A percentile compares a stretch with the other conserved stretches of the same genome.
Conservation (phyloP, 768 basidiomycete species). For the Pleurotus djamor region DNA sequence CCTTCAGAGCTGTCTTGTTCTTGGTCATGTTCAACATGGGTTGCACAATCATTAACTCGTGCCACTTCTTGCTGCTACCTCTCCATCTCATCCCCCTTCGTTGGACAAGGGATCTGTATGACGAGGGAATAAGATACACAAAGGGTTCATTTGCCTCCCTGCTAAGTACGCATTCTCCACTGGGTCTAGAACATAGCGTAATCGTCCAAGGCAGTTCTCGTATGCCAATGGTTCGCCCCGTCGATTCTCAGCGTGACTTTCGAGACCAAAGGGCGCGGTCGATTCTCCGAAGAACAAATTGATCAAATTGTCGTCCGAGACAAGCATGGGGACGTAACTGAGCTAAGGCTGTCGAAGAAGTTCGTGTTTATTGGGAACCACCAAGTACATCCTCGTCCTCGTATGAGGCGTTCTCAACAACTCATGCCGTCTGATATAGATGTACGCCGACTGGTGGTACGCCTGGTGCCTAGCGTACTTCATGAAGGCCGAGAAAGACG, state of each 20-base stretch:
- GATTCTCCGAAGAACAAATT: conserved; percentile 59
- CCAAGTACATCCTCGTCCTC: conserved; percentile 49
- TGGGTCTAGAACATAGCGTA: neutral
- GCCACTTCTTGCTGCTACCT: conserved; percentile 73
- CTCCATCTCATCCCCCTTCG: conserved; percentile 62
- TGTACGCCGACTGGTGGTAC: conserved; percentile 87
- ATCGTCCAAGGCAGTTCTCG: conserved; percentile 49
- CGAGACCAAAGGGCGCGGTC: conserved; percentile 65
- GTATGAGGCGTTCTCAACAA: neutral
- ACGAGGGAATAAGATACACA: conserved; percentile 72
- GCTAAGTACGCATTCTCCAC: conserved; percentile 48
- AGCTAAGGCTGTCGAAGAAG: conserved; percentile 73
- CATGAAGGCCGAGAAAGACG: conserved; percentile 55
- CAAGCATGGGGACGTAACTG: conserved; percentile 49
- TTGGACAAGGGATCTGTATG: conserved; percentile 54
- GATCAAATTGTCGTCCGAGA: conserved; percentile 56
- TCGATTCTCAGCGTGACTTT: conserved; percentile 72
- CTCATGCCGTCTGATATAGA: conserved; percentile 29
- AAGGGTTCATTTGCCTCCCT: conserved; percentile 82
- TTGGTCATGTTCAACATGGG: conserved; percentile 57
- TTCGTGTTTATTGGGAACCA: conserved; percentile 91
- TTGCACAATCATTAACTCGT: conserved; percentile 66
- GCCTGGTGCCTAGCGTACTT: conserved; percentile 83
- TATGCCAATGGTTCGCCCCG: conserved; percentile 82
- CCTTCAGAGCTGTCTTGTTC: conserved; percentile 49